Base-by-base conservation (phyloP, 768 basidiomycete species). In the Psilocybe cubensis region DNA sequence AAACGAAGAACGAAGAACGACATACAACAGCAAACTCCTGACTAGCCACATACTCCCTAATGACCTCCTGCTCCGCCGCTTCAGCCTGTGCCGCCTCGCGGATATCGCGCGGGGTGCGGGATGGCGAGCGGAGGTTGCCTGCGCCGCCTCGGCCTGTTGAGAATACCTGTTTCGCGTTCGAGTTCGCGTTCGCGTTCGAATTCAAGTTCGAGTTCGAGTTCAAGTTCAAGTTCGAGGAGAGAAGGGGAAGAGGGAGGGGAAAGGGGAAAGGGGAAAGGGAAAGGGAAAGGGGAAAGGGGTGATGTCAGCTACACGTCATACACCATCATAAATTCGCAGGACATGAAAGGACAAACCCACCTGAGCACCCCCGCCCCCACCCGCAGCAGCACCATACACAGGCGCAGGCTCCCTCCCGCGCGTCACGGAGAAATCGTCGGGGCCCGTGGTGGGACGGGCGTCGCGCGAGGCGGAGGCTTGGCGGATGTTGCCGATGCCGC, bases 121-220 rank as follows among this genome's bases (percentile, higher is more conserved):
- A 91, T 0, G 86, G 87, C 1, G 91, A 89, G 55, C 90, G 86
- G 49, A 95, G 86, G 78, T 96, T 96, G 8, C 93, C 94, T 7
- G 82, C 82, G 14, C 94, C 94, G 24, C 94, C 93, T 49, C 92
- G 85, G 10, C 94, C 94, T 41, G 81, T 81, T 18, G 84, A 86
- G 60, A 74, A 76, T 17, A 79, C 56, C 74, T 84, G 3, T 2
- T 25, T 5, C 23, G 24, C 3, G 10, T 20, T 11, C 9, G 17
- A 27, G n/a, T n/a, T n/a, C 12, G n/a, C n/a, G n/a, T n/a, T n/a
- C n/a, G n/a, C n/a, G n/a, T n/a, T n/a, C n/a, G n/a, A n/a, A n/a
- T n/a, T n/a, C n/a, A n/a, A n/a, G n/a, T n/a, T n/a, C n/a, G n/a
- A n/a, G n/a, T n/a, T n/a, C n/a, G n/a, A n/a, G n/a, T n/a, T n/a